Evolutionary conservation across 805 yeast species (phyloP).

Genomic region (Nakazawaea sp.): DNA sequence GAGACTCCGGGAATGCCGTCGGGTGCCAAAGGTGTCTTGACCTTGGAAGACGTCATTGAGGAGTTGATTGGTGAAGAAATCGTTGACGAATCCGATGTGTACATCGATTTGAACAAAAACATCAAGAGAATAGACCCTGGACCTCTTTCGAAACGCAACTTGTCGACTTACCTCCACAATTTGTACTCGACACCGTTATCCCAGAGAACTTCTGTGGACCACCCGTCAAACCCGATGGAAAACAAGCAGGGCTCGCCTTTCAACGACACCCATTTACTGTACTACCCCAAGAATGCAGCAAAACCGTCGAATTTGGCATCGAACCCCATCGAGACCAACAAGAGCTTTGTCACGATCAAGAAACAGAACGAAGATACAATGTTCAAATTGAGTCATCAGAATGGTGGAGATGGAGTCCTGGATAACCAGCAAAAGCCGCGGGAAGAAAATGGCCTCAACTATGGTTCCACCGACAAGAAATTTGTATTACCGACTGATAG

Average conservation of each 20-base stretch:
- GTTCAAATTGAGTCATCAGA: constrained; percentile 5
- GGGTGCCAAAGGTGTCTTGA: constrained; percentile 88
- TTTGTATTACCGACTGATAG: constrained; percentile 9
- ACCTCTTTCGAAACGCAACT: constrained; percentile 62
- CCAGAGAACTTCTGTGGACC: constrained; percentile 36
- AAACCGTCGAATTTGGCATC: constrained; percentile 63
- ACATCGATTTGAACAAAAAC: constrained; percentile 81
- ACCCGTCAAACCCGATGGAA: neutral
- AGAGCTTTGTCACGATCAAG: constrained; percentile 63
- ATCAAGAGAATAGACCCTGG: constrained; percentile 76
- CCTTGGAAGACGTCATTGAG: constrained; percentile 96
- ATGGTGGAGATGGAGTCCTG: neutral
- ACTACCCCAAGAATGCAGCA: constrained; percentile 14
- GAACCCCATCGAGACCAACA: constrained; percentile 61
- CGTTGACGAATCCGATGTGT: constrained; percentile 93
- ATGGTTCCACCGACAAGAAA: constrained; percentile 11
- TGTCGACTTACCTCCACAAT: constrained; percentile 61
- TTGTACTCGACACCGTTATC: constrained; percentile 35
- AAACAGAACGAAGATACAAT: constrained; percentile 35
- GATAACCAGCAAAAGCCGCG: neutral
- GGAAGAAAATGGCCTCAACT: constrained; percentile 6
- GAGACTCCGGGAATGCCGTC: constrained; percentile 69
- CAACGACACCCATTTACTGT: constrained; percentile 4
- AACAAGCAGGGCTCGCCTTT: constrained; percentile 3
- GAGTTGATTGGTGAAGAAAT: constrained; percentile 97